A percentile compares a stretch with the other conserved stretches of the same genome.
These are phyloP conservation scores for Suhomyces terraborum DNA, from an alignment of 1,139 yeast genomes.

Conservation along the genomic window DNA sequence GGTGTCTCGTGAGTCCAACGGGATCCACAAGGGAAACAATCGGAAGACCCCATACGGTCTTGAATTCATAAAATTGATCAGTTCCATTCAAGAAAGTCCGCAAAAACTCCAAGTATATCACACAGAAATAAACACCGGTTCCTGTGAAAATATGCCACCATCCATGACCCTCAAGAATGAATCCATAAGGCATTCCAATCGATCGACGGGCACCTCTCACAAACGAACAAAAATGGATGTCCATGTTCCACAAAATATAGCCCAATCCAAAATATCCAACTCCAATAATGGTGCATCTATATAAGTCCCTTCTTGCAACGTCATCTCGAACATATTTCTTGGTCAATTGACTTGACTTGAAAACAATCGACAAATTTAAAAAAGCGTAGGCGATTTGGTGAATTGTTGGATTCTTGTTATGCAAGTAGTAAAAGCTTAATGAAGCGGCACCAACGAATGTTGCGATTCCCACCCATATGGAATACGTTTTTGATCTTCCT, in stretches of 20 bases:
- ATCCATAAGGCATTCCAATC: constrained; percentile 84
- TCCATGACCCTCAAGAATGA: constrained; percentile 88
- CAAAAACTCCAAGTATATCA: constrained; percentile 73
- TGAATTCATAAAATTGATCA: constrained; percentile 51
- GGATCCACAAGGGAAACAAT: constrained; percentile 34
- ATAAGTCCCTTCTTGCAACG: constrained; percentile 49
- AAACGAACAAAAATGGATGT: constrained; percentile 72
- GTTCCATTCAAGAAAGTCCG: constrained; percentile 60
- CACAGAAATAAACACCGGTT: constrained; percentile 57
- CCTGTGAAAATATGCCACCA: constrained; percentile 98
- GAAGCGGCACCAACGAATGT: constrained; percentile 58
- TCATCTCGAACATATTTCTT: constrained; percentile 51
- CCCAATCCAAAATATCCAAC: constrained; percentile 69
- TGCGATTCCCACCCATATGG: constrained; percentile 51
- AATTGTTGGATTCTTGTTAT: constrained; percentile 76
- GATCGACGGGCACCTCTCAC: constrained; percentile 65
- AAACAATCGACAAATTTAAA: constrained; percentile 62
- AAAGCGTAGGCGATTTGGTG: constrained; percentile 80
- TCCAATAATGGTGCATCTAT: constrained; percentile 59
- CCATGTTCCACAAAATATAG: constrained; percentile 81
- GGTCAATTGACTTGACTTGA: constrained; percentile 55
- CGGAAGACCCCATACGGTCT: constrained; percentile 45
- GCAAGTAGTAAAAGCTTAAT: constrained; percentile 66
- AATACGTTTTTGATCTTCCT: constrained; percentile 41
- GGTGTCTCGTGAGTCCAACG: constrained; percentile 30